Percentiles rank a stretch among this genome's conserved stretches.
phyloP scores from a whole-genome alignment of 1,284 basidiomycete genomes.

The Agroathelia rolfsii region DNA sequence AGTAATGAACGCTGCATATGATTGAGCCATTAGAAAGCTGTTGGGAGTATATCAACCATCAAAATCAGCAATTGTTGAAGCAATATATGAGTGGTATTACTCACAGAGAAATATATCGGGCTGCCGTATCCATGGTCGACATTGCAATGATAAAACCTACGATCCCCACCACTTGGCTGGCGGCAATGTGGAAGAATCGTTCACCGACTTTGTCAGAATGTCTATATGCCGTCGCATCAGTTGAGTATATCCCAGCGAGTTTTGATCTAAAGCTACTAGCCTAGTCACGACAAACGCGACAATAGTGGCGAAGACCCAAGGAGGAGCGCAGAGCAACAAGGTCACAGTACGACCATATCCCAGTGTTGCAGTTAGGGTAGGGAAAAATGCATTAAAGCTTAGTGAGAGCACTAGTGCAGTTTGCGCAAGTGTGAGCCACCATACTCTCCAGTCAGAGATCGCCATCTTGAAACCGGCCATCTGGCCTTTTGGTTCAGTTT shows the following conservation, averaged over 20 bases:
- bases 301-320: slow-evolving; percentile 48
- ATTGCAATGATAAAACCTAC: slow-evolving; percentile 48
- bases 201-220: slow-evolving; percentile 44
- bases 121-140: slow-evolving; percentile 37
- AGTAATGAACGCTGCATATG: slow-evolving; percentile 38
- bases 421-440: slow-evolving; percentile 41
- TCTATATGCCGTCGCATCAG: slow-evolving; percentile 21
- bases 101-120: slow-evolving; percentile 42
- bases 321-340: slow-evolving; percentile 52
- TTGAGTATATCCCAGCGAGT: background rate
- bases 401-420: slow-evolving; percentile 40
- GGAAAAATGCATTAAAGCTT: slow-evolving; percentile 53
- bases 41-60: slow-evolving; percentile 1
- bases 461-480: slow-evolving; percentile 34
- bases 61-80: background rate
- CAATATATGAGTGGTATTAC: slow-evolving; percentile 9
- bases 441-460: slow-evolving; percentile 49
- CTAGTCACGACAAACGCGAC: slow-evolving; percentile 29
- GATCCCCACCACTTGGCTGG: slow-evolving; percentile 32
- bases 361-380: slow-evolving; percentile 42
- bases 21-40: slow-evolving; percentile 46
- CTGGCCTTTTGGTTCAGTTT: slow-evolving; percentile 22
- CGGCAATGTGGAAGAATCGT: slow-evolving; percentile 41
- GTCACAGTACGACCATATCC: slow-evolving; percentile 44
- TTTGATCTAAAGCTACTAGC: slow-evolving; percentile 14